Base-by-base conservation (phyloP, 495 filamentous ascomycete genomes). In the Aspergillus steynii region DNA sequence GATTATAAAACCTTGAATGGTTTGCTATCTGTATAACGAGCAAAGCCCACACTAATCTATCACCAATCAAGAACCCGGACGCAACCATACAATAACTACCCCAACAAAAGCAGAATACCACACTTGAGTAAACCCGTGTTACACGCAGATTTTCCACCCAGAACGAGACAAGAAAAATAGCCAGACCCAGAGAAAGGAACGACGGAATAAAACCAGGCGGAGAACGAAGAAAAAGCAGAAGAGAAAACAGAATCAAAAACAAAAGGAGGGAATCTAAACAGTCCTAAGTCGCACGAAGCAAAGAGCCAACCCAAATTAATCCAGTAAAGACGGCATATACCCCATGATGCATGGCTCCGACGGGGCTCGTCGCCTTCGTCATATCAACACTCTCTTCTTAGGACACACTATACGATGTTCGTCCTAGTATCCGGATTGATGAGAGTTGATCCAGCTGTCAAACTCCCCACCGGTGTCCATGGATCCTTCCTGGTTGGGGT, bases 361-460 rank as follows among this genome's bases (percentile, higher is more conserved):
- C 61, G 48, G 37, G 55, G 49, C 56, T 62, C 56, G 52, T 70
- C 34, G 47, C 49, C 53, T 53, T 66, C 64, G 32, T 70, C n/a
- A 29, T 42, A 42, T 42, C 12, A 12, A 8, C 5, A 15, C 37
- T 42, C 7, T 61, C 57, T 37, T 64, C 49, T 53, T 9, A 29
- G 49, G 52, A 49, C 15, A 60, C n/a, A 47, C 20, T 0, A 53
- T n/a, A 37, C 20, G 27, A 15, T 14, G 34, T 34, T 9, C 28
- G 14, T 29, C 32, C 51, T 50, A 66, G 48, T 64, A 66, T 29
- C 49, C 55, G 1, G 42, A 26, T 15, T n/a, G 26, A 27, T 67
- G 60, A 47, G 57, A 42, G 29, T 68, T 66, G 45, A 71, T 54
- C 62, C 62, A 68, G 20, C 45, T 29, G 47, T 71, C 65, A 55